These are phyloP conservation scores for Chytriomyces sp. DNA, from an alignment of 192 early-diverging fungal species.

Conservation along the genomic window DNA sequence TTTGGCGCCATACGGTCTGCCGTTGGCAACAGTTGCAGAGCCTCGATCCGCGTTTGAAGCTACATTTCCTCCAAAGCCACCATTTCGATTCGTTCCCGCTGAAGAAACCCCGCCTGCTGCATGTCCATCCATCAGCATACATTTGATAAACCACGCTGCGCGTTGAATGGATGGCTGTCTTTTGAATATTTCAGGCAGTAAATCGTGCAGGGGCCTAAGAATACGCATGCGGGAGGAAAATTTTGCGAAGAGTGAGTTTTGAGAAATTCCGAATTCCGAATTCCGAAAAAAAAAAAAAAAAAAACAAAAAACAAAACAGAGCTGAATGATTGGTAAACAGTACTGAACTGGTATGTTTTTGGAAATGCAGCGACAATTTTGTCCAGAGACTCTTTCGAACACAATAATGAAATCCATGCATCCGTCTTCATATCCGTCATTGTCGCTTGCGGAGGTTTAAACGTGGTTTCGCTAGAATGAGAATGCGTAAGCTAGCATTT, in stretches of 20 bases:
- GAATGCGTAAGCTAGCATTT: background rate
- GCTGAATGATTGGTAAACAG: background rate
- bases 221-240: background rate
- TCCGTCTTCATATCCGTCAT: background rate
- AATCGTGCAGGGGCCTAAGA: slow-evolving; percentile 1
- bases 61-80: background rate
- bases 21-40: slow-evolving; percentile 4
- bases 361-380: slow-evolving; percentile 13
- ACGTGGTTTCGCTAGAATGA: slow-evolving; percentile 8
- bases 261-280: too few relatives aligned
- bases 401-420: slow-evolving; percentile 12
- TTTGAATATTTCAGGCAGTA: slow-evolving; percentile 30
- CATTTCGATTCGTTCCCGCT: background rate
- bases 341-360: slow-evolving; percentile 10
- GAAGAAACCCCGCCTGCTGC: background rate
- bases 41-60: background rate
- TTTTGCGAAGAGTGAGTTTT: background rate
- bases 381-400: slow-evolving; percentile 28
- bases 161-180: slow-evolving; percentile 11
- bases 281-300: background rate
- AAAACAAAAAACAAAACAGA: background rate
- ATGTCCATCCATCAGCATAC: slow-evolving; percentile 4
- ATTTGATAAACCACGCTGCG: slow-evolving; percentile 29
- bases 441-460: background rate
- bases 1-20: background rate